These are phyloP conservation scores for Aspergillus sergii DNA, from an alignment of 2,329 filamentous ascomycete genomes.

Conservation along the genomic window DNA sequence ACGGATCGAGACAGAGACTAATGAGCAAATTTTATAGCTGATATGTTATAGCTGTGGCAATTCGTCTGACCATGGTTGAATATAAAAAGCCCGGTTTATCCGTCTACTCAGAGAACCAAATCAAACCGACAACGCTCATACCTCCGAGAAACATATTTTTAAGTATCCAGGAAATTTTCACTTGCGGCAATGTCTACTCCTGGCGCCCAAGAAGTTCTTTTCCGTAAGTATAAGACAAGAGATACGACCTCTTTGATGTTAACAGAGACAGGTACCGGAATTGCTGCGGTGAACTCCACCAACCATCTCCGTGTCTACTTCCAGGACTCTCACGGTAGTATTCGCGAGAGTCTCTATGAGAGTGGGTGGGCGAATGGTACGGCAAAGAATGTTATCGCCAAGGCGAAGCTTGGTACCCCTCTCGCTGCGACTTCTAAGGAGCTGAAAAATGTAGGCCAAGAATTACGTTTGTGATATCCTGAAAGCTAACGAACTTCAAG, in stretches of 20 bases:
- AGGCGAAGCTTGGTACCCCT: constrained; percentile 2
- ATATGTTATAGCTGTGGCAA: neutral
- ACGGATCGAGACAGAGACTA: neutral
- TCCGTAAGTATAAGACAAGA: neutral
- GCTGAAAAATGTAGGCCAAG: neutral
- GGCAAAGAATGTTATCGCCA: neutral
- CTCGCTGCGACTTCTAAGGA: constrained; percentile 3
- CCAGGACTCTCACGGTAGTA: constrained; percentile 2
- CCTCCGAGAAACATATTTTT: neutral
- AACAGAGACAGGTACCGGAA: constrained; percentile 1
- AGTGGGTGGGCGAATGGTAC: constrained; percentile 1
- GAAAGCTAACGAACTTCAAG: neutral
- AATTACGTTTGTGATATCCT: no score
- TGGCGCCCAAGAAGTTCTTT: constrained; percentile 3
- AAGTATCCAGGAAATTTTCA: neutral
- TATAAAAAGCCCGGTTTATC: neutral
- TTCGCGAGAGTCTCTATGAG: constrained; percentile 4
- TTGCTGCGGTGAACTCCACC: constrained; percentile 5
- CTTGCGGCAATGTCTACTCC: neutral
- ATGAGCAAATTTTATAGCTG: no score
- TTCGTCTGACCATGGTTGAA: neutral
- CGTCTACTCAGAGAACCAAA: neutral
- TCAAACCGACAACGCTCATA: neutral
- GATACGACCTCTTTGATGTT: neutral
- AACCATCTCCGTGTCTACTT: constrained; percentile 7